phyloP scores from a whole-genome alignment of 495 filamentous ascomycete genomes.

The Baudoinia panamericana region DNA sequence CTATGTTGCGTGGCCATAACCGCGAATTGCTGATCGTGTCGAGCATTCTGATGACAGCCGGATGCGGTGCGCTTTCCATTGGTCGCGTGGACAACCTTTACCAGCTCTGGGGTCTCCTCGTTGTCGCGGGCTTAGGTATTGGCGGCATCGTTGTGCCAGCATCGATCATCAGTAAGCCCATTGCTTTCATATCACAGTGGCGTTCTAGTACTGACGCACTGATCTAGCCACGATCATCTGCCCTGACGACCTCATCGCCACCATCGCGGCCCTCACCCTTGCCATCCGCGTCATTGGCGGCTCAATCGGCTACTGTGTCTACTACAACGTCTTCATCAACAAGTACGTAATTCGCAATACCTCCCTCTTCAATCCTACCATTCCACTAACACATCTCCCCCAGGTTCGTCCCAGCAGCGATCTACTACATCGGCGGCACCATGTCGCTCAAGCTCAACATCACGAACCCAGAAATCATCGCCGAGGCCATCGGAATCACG shows the following conservation, averaged over 20 bases:
- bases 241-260: conserved; percentile 59
- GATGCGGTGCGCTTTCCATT: conserved; percentile 49
- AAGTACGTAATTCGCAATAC: neutral
- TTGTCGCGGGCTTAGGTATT: conserved; percentile 54
- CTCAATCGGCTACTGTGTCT: conserved; percentile 22
- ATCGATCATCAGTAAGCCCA: conserved; percentile 41
- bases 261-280: conserved; percentile 47
- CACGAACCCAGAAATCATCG: conserved; percentile 31
- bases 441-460: conserved; percentile 44
- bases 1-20: conserved; percentile 48
- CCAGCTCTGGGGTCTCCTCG: conserved; percentile 47
- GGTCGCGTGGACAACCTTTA: conserved; percentile 46
- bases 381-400: neutral
- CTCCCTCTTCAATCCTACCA: neutral
- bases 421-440: conserved; percentile 39
- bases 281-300: conserved; percentile 26
- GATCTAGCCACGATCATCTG: conserved; percentile 53
- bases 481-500: conserved; percentile 43
- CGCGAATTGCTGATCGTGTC: conserved; percentile 48
- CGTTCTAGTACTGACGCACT: neutral
- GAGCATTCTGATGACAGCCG: conserved; percentile 56
- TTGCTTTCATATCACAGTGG: neutral
- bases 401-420: conserved; percentile 28
- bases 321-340: conserved; percentile 24
- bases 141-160: conserved; percentile 63